Base-by-base conservation (phyloP, 352 stramenopile species). In the Globisporangium recalcitrans region DNA sequence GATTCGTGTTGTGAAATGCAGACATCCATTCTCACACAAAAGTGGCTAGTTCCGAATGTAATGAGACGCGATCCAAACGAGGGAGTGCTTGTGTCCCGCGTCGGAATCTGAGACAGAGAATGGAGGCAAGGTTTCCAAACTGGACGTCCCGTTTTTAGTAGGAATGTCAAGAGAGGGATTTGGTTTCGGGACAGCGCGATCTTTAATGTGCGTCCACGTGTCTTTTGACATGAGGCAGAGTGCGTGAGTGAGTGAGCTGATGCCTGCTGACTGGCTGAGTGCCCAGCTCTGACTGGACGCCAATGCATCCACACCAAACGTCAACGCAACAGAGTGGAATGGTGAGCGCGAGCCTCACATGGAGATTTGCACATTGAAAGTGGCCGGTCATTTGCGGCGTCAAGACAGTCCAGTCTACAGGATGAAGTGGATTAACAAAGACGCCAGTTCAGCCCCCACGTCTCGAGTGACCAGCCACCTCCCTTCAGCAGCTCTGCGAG, bases 171-270 rank as follows among this genome's bases (percentile, higher is more conserved):
- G 16, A n/a, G 29, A 24, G 34, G 27, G 52, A 54, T 16, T 32
- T 24, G 1, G 3, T 10, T 54, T 54, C 21, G 48, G 48, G 24
- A 54, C 48, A 27, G 24, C 8, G 22, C 48, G 48, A 54, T 54
- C 48, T 54, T 54, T 54, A 54, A 54, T 10, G 48, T 36, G 48
- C 48, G 48, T 54, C 48, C 48, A 54, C 48, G 48, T 54, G 48
- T 24, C 48, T 54, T 47, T n/a, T 47, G 40, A n/a, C 19, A n/a
- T 47, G 34, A 40, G 34, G 16, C 19, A 13, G 11, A 40, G 1
- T 38, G 32, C 13, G 32, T 11, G 32, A 38, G 32, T 11, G 8
- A 16, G 34, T 40, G 34, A 40, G 34, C 11, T 40, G 34, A 13
- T 40, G 34, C 16, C 11, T 13, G 34, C 11, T 47, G 40, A n/a